A percentile compares a stretch with the other conserved stretches of the same genome.
phyloP scores from a whole-genome alignment of 768 basidiomycete genomes.

The Collybiopsis luxurians region DNA sequence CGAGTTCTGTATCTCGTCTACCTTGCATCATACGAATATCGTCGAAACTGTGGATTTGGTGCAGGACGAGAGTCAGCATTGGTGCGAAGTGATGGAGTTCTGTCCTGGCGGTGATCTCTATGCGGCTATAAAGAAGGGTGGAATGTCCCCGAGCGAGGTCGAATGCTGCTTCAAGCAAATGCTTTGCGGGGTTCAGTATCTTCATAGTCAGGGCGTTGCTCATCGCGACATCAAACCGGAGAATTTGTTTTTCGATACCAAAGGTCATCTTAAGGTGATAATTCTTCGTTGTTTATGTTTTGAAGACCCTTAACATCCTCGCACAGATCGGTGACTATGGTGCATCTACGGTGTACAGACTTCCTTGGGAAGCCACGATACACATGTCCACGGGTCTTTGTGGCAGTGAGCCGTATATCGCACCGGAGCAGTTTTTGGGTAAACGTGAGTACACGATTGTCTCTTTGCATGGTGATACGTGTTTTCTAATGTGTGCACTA shows the following conservation, averaged over 20 bases:
- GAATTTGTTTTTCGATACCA: constrained; percentile 91
- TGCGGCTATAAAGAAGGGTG: constrained; percentile 97
- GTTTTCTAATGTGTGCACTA: constrained; percentile 32
- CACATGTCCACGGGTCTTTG: constrained; percentile 97
- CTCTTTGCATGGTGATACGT: constrained; percentile 24
- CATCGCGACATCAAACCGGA: constrained; percentile 99
- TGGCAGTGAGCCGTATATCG: constrained; percentile 98
- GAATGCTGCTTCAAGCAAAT: constrained; percentile 99
- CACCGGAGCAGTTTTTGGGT: constrained; percentile 93
- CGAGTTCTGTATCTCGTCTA: constrained; percentile 98
- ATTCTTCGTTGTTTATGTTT: constrained; percentile 19
- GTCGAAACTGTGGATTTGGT: constrained; percentile 99
- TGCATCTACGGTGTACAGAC: constrained; percentile 96
- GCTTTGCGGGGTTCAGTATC: constrained; percentile 80
- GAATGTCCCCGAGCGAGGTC: constrained; percentile 62
- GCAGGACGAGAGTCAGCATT: constrained; percentile 94
- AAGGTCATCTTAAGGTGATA: constrained; percentile 87
- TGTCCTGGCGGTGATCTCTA: constrained; percentile 98
- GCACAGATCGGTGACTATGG: constrained; percentile 94
- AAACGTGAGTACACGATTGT: constrained; percentile 75
- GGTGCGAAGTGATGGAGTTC: constrained; percentile 99
- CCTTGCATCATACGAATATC: constrained; percentile 89
- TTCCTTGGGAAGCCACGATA: constrained; percentile 96
- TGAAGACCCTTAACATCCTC: neutral
- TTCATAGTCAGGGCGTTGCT: constrained; percentile 95